Conservation (phyloP, 31 red algal genomes). For the Endocladia muricata region DNA sequence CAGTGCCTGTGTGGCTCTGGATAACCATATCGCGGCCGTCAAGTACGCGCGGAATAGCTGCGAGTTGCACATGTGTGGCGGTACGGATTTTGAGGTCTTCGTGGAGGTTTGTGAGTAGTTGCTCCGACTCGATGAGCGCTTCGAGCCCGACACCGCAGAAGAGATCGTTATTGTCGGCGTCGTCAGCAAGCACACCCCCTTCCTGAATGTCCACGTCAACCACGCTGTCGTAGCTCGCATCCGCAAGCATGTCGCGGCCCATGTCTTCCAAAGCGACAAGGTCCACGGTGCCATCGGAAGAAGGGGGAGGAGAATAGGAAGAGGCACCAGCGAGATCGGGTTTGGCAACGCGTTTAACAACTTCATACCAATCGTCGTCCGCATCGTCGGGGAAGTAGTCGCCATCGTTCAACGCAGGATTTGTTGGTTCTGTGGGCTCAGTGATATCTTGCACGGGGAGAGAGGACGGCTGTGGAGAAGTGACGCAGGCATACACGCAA, state of each 20-base stretch:
- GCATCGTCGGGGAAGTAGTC: too few species aligned
- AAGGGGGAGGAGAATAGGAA: too few species aligned
- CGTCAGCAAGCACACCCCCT: constrained; percentile 44
- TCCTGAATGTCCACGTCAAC: constrained; percentile 62
- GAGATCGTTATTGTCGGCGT: constrained; percentile 67
- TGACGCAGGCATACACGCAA: too few species aligned
- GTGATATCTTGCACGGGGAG: too few species aligned
- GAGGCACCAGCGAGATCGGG: too few species aligned
- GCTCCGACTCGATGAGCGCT: constrained; percentile 48
- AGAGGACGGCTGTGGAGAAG: too few species aligned
- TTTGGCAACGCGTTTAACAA: too few species aligned
- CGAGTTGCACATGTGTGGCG: constrained; percentile 74
- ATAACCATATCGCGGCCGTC: constrained; percentile 67
- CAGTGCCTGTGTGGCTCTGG: constrained; percentile 82
- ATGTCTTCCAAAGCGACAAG: constrained; percentile 42
- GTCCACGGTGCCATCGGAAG: constrained; percentile 29
- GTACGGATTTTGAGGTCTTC: constrained; percentile 49
- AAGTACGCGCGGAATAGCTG: constrained; percentile 59
- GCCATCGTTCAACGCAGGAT: too few species aligned
- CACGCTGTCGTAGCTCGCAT: constrained; percentile 37
- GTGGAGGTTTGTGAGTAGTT: constrained; percentile 34
- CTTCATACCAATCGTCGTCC: too few species aligned
- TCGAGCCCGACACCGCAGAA: constrained; percentile 73
- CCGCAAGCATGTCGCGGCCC: constrained; percentile 35
- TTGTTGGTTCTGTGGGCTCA: too few species aligned